Conservation (phyloP, 2,329 filamentous ascomycete genomes). For the Diaporthe aspalathi region DNA sequence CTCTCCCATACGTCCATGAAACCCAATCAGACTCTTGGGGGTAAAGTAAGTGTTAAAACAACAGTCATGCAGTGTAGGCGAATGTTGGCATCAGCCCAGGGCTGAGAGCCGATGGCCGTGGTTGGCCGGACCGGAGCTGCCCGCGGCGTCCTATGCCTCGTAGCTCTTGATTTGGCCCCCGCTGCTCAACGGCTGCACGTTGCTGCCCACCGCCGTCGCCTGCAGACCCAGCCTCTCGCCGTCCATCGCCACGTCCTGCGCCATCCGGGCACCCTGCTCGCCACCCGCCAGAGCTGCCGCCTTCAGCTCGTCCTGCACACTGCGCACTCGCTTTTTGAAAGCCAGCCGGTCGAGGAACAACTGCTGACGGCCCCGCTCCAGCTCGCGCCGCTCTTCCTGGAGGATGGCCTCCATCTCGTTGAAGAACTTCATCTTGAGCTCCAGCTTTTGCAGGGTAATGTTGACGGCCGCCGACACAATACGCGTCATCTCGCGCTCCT, state of each 20-base stretch:
- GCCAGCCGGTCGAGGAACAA: conserved; percentile 91
- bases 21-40: conserved; percentile 25
- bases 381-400: conserved; percentile 89
- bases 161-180: conserved; percentile 68
- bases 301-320: conserved; percentile 82
- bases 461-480: conserved; percentile 94
- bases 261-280: conserved; percentile 61
- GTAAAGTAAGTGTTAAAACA: conserved; percentile 1
- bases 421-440: conserved; percentile 96
- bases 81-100: neutral
- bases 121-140: neutral
- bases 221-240: conserved; percentile 67
- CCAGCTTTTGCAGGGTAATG: conserved; percentile 92
- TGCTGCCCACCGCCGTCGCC: conserved; percentile 53
- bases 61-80: conserved; percentile 1
- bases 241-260: conserved; percentile 59
- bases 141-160: conserved; percentile 56
- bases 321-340: conserved; percentile 87
- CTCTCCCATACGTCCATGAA: conserved; percentile 34
- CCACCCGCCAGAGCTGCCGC: conserved; percentile 61
- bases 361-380: conserved; percentile 91
- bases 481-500: conserved; percentile 96
- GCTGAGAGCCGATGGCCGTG: neutral
- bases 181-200: conserved; percentile 66
- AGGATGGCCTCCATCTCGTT: conserved; percentile 94